phyloP scores from a whole-genome alignment of 371 early-diverging fungal genomes.

The Parasitella parasitica region DNA sequence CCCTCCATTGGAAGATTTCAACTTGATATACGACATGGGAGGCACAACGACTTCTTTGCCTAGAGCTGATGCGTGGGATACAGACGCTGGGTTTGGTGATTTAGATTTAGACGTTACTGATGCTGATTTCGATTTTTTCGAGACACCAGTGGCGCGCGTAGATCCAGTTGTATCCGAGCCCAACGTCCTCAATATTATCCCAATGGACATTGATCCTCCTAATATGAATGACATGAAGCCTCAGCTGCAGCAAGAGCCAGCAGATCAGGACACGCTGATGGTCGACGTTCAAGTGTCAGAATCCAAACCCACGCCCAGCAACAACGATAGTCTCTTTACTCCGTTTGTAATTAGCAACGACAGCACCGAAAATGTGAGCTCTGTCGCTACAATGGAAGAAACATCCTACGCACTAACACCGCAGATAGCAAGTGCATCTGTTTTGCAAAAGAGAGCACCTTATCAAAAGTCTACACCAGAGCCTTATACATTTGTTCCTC shows the following conservation, averaged over 20 bases:
- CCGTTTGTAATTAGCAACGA: constrained; percentile 1
- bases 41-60: neutral
- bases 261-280: neutral
- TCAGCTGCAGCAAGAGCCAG: neutral
- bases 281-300: neutral
- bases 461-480: neutral
- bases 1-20: neutral
- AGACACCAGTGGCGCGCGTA: constrained; percentile 5
- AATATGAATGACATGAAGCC: neutral
- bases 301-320: neutral
- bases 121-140: constrained; percentile 47
- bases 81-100: constrained; percentile 17
- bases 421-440: neutral
- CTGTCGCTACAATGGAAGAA: neutral
- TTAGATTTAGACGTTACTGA: constrained; percentile 47
- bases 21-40: neutral
- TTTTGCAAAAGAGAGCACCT: neutral
- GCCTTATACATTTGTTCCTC: constrained; percentile 17
- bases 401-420: neutral
- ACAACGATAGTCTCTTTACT: constrained; percentile 5
- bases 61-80: neutral
- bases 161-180: no score
- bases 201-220: neutral
- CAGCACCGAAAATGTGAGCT: neutral
- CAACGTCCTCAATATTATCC: neutral